Evolutionary conservation across 2,329 filamentous ascomycete genomes (phyloP).

Genomic region (Ceratocystiopsis sp.): DNA sequence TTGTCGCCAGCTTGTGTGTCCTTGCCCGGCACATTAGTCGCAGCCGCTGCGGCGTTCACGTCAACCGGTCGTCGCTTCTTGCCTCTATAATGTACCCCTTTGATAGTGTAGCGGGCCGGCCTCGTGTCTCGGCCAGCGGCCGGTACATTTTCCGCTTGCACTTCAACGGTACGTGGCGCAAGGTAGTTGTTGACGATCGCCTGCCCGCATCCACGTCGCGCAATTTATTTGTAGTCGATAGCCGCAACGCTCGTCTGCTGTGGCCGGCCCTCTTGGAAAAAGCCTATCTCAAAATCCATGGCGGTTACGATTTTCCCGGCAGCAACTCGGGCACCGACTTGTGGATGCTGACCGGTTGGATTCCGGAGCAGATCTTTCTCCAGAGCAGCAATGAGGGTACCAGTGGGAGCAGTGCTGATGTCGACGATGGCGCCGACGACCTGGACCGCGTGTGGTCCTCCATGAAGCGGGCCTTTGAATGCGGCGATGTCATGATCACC

Average conservation of each 20-base stretch:
- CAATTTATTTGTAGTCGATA: slow-evolving; percentile 73
- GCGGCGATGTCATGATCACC: slow-evolving; percentile 72
- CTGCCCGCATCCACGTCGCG: slow-evolving; percentile 58
- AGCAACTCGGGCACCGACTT: slow-evolving; percentile 94
- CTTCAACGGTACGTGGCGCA: slow-evolving; percentile 86
- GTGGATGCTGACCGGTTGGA: slow-evolving; percentile 87
- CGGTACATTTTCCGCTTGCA: slow-evolving; percentile 87
- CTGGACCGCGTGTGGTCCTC: slow-evolving; percentile 62
- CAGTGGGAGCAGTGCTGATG: too few species aligned
- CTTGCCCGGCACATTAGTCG: slow-evolving; percentile 52
- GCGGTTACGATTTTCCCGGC: slow-evolving; percentile 93
- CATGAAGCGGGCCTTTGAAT: slow-evolving; percentile 55
- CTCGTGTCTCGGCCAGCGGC: slow-evolving; percentile 55
- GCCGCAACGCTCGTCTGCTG: slow-evolving; percentile 60
- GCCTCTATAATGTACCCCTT: slow-evolving; percentile 57
- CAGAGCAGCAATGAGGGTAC: slow-evolving; percentile 40
- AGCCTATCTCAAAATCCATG: slow-evolving; percentile 85
- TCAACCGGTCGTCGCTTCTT: slow-evolving; percentile 44
- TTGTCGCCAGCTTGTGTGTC: slow-evolving; percentile 76
- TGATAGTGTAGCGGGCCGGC: slow-evolving; percentile 37
- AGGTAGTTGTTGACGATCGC: slow-evolving; percentile 76
- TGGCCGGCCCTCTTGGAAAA: slow-evolving; percentile 94
- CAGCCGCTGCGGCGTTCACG: slow-evolving; percentile 9
- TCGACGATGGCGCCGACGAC: slow-evolving; percentile 33
- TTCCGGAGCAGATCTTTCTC: slow-evolving; percentile 86